These are phyloP conservation scores for Straminergon stramineum DNA, from an alignment of 225 moss, liverwort and hornwort genomes.

Conservation along the genomic window DNA sequence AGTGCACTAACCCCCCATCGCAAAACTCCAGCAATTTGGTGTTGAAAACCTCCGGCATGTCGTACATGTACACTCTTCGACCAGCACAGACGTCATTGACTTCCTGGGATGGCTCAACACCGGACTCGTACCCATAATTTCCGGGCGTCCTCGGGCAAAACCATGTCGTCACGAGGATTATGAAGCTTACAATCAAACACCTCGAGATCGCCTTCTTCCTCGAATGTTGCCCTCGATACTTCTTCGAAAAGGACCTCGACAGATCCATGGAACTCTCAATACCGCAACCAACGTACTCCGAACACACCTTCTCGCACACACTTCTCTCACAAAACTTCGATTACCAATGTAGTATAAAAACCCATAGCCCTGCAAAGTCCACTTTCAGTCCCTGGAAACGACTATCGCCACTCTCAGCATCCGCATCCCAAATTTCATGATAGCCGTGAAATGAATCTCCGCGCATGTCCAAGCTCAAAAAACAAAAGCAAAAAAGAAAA, in stretches of 20 bases:
- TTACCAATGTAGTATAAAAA: background rate
- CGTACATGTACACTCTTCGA: slow-evolving; percentile 35
- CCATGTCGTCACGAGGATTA: slow-evolving; percentile 24
- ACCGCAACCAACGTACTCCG: background rate
- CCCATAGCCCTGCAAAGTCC: background rate
- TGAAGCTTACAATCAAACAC: slow-evolving; percentile 11
- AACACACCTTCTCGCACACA: background rate
- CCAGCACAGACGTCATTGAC: slow-evolving; percentile 6
- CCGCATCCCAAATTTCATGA: background rate
- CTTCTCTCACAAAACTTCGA: background rate
- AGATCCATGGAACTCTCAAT: slow-evolving; percentile 4
- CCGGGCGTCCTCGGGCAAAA: slow-evolving; percentile 16
- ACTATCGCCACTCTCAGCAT: background rate
- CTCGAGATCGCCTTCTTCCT: background rate
- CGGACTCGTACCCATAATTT: background rate
- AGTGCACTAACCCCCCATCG: slow-evolving; percentile 22
- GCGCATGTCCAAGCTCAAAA: background rate
- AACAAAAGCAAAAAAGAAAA: background rate
- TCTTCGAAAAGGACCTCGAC: slow-evolving; percentile 8
- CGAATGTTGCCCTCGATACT: slow-evolving; percentile 1
- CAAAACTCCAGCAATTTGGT: slow-evolving; percentile 28
- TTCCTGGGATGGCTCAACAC: background rate
- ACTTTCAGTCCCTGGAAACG: background rate
- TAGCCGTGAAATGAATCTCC: background rate
- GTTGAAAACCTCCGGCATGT: slow-evolving; percentile 39